Evolutionary conservation across 345 rosid species (phyloP).

Genomic region (Lumnitzera racemosa): DNA sequence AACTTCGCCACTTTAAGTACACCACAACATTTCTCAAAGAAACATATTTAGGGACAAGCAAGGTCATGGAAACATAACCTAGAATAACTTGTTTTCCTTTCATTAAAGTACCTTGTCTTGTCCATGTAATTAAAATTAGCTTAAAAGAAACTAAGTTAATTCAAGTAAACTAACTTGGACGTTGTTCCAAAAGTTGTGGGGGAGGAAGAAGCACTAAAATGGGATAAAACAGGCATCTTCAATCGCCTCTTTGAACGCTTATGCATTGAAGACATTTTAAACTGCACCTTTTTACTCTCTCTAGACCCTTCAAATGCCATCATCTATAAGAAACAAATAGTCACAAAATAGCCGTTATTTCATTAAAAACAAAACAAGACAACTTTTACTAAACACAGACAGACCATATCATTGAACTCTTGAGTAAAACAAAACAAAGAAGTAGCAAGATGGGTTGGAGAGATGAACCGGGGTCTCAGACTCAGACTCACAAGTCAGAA

Average conservation of each 20-base stretch:
- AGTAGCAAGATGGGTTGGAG: neutral
- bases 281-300: conserved; percentile 35
- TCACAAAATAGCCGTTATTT: conserved; percentile 9
- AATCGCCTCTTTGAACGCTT: conserved; percentile 82
- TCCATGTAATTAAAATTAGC: no score
- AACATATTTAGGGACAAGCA: no score
- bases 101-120: no score
- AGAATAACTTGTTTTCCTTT: no score
- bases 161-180: conserved; percentile 1
- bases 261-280: conserved; percentile 43
- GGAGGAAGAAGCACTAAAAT: conserved; percentile 9
- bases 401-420: conserved; percentile 15
- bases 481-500: neutral
- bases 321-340: conserved; percentile 14
- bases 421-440: neutral
- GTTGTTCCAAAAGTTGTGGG: conserved; percentile 9
- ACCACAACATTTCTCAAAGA: no score
- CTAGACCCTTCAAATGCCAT: conserved; percentile 42
- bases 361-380: neutral
- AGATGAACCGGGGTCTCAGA: conserved; percentile 2
- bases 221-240: conserved; percentile 13
- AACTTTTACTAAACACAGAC: neutral
- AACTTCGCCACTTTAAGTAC: no score
- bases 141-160: no score
- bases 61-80: no score